Evolutionary conservation across 1,284 basidiomycete species (phyloP).

Genomic region (Inonotus obliquus): DNA sequence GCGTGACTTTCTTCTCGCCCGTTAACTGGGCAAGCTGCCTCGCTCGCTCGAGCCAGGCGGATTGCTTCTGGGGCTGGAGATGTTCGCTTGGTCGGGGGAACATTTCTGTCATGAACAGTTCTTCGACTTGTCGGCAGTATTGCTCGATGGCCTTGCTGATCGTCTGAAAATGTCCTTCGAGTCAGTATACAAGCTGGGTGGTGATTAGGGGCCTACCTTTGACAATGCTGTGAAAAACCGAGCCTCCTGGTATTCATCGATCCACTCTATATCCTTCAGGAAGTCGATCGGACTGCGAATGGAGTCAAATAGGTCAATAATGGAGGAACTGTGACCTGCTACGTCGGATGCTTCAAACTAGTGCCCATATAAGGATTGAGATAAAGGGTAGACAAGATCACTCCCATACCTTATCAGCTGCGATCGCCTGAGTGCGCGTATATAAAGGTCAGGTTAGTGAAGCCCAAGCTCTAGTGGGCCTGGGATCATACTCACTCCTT

Average conservation of each 20-base stretch:
- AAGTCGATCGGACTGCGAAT: slow-evolving; percentile 88
- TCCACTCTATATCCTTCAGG: slow-evolving; percentile 88
- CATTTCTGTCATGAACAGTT: slow-evolving; percentile 92
- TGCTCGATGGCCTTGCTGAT: slow-evolving; percentile 90
- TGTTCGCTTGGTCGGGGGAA: slow-evolving; percentile 77
- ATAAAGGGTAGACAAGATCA: slow-evolving; percentile 4
- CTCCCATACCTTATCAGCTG: slow-evolving; percentile 77
- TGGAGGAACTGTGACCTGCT: slow-evolving; percentile 91
- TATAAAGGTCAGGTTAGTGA: too few relatives aligned
- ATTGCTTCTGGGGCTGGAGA: slow-evolving; percentile 77
- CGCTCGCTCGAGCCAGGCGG: slow-evolving; percentile 94
- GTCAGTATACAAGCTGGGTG: neutral
- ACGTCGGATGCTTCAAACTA: slow-evolving; percentile 83
- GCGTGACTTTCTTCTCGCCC: slow-evolving; percentile 87
- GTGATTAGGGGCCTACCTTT: slow-evolving; percentile 49
- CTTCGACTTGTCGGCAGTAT: slow-evolving; percentile 86
- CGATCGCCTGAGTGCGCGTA: slow-evolving; percentile 66
- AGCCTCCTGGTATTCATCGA: slow-evolving; percentile 85
- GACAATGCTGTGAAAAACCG: slow-evolving; percentile 85
- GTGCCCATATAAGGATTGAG: neutral
- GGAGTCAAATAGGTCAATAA: slow-evolving; percentile 94
- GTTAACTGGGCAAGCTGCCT: slow-evolving; percentile 68
- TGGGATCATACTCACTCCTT: slow-evolving; percentile 56
- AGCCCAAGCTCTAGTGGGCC: slow-evolving; percentile 4
- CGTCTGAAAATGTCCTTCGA: slow-evolving; percentile 46